Percentiles rank a stretch among this genome's conserved stretches.
phyloP scores from a whole-genome alignment of 1,284 basidiomycete genomes.

The Violaceomyces palustris region DNA sequence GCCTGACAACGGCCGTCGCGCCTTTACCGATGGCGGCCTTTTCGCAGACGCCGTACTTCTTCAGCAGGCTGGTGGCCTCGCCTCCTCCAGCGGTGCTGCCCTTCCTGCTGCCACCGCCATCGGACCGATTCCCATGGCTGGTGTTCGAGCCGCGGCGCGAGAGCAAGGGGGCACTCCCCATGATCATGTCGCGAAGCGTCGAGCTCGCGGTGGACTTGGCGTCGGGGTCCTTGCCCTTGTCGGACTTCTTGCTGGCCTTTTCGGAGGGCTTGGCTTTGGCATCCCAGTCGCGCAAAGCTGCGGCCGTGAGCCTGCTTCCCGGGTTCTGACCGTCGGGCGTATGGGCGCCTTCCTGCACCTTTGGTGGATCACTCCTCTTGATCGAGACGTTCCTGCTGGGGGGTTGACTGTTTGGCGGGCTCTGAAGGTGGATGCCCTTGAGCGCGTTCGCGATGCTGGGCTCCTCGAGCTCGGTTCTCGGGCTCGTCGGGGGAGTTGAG shows the following conservation, averaged over 20 bases:
- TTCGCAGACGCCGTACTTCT: conserved; percentile 97
- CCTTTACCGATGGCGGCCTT: conserved; percentile 96
- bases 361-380: conserved; percentile 16
- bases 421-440: conserved; percentile 32
- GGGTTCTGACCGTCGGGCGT: conserved; percentile 3
- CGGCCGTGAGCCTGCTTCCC: conserved; percentile 39
- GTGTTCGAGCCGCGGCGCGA: conserved; percentile 41
- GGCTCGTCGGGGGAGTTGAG: conserved; percentile 32
- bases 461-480: conserved; percentile 32
- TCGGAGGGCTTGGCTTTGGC: conserved; percentile 24
- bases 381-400: conserved; percentile 40
- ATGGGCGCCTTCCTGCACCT: conserved; percentile 5
- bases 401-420: conserved; percentile 27
- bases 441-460: conserved; percentile 17
- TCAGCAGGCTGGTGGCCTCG: conserved; percentile 53
- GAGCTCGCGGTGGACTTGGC: conserved; percentile 43
- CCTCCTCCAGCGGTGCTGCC: conserved; percentile 23
- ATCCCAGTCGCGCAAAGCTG: conserved; percentile 48
- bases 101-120: conserved; percentile 40
- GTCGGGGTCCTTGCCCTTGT: conserved; percentile 32
- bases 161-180: conserved; percentile 48
- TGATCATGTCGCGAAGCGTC: conserved; percentile 49
- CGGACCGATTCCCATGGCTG: conserved; percentile 37
- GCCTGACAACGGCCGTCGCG: conserved; percentile 88
- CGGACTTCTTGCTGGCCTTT: conserved; percentile 24